Percentiles rank a stretch among this genome's conserved stretches.
Conservation (phyloP, 495 filamentous ascomycete genomes). For the Penicillium herquei region DNA sequence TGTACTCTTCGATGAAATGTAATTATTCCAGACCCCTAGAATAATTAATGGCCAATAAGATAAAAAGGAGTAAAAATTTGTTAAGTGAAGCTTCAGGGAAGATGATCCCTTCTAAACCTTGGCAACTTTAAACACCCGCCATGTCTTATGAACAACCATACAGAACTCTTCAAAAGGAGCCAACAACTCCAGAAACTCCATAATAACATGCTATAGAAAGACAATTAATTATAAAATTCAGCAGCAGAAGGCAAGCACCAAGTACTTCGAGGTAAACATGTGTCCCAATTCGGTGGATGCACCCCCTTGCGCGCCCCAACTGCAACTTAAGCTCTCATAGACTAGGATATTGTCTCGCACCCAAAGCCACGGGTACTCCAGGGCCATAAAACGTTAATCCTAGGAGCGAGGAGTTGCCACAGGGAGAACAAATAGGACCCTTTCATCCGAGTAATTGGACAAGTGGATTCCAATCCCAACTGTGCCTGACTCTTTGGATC, state of each 20-base stretch:
- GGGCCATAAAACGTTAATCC: slow-evolving; percentile 13
- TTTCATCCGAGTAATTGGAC: slow-evolving; percentile 11
- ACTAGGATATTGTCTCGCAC: slow-evolving; percentile 19
- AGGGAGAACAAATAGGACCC: slow-evolving; percentile 11
- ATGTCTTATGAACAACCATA: not conserved
- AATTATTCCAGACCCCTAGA: too few species aligned
- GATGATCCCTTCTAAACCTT: not conserved
- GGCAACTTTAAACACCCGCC: not conserved
- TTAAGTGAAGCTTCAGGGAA: too few species aligned
- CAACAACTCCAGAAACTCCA: not conserved
- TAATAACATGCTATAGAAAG: not conserved
- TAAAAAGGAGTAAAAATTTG: not conserved
- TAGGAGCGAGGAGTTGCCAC: slow-evolving; percentile 24
- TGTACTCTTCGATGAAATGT: too few species aligned
- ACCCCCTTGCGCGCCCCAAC: slow-evolving; percentile 22
- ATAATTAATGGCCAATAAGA: not conserved
- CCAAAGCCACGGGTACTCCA: slow-evolving; percentile 1
- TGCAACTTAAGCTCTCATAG: slow-evolving; percentile 16
- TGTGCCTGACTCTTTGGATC: slow-evolving; percentile 8
- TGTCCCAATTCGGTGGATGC: slow-evolving; percentile 12
- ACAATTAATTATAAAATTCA: slow-evolving; percentile 3
- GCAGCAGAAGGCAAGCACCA: slow-evolving; percentile 1
- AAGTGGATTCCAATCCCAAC: slow-evolving; percentile 20
- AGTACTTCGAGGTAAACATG: not conserved
- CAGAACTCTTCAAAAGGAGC: not conserved